Evolutionary conservation across 1,284 basidiomycete species (phyloP), one percentile per base, ranked within the genome.

Genomic region (Malassezia slooffiae): DNA sequence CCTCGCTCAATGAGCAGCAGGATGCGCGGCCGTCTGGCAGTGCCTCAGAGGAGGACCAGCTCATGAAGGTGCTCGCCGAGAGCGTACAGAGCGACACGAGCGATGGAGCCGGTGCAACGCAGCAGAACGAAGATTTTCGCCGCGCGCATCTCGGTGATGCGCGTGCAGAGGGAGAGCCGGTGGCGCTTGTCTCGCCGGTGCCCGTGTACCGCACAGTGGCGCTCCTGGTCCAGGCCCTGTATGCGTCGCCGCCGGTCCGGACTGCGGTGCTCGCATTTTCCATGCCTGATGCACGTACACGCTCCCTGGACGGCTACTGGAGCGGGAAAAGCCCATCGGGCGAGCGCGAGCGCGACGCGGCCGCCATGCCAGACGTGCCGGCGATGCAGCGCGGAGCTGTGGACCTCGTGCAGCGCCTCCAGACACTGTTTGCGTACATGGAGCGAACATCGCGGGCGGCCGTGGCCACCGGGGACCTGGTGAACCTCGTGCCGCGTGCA

Each of bases 51-150:
- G 41, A 48, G 24, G 46, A 43, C 15, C 13, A 48, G 17, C 36
- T 48, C 27, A 43, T 48, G 40, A 40, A 38, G 13, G 46, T 33
- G 0, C 32, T 48, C 7, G 46, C 46, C n/a, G 40, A 37, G 41
- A 48, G 46, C 33, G 36, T 48, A 4, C 27, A 38, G 20, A 20
- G 31, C 8, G 30, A 38, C 13, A 13, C n/a, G n/a, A n/a, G n/a
- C n/a, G n/a, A n/a, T n/a, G n/a, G n/a, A n/a, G n/a, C n/a, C n/a
- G n/a, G n/a, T n/a, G n/a, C n/a, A n/a, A n/a, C 30, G 8, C 24
- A 28, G 5, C 28, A 21, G 11, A 13, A 5, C 3, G 38, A 17
- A 12, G 1, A 10, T 15, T 19, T 26, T 7, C 24, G 16, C 5
- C 19, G 27, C 4, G 12, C 22, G 4, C 28, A 34, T 11, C 26